Percentiles rank a stretch among this genome's conserved stretches.
Conservation (phyloP, 208 protist genomes). For the Trypanosoma platydactyli region DNA sequence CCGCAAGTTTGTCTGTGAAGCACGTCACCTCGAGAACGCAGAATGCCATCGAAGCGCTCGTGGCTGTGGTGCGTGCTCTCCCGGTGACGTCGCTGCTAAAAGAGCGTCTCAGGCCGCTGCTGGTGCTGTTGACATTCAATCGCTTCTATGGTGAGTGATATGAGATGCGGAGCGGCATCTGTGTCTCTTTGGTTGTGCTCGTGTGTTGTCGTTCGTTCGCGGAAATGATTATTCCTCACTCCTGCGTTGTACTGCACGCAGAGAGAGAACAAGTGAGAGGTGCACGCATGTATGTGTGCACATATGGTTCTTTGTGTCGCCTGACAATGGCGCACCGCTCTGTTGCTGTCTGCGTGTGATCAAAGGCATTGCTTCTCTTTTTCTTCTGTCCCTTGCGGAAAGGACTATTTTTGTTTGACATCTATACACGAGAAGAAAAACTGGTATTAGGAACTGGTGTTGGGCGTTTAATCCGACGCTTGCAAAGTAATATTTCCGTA, state of each 20-base stretch:
- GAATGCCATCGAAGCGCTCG: slow-evolving; percentile 69
- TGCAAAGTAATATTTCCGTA: too few species aligned
- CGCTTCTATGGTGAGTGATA: slow-evolving; percentile 65
- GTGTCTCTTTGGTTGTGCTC: background rate
- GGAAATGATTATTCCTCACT: too few species aligned
- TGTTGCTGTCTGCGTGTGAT: too few species aligned
- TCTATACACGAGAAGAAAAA: too few species aligned
- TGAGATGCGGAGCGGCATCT: background rate
- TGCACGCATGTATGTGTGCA: too few species aligned
- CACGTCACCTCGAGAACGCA: slow-evolving; percentile 51
- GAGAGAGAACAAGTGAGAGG: background rate
- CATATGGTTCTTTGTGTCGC: too few species aligned
- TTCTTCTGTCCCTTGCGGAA: too few species aligned
- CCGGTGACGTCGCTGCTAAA: slow-evolving; percentile 41
- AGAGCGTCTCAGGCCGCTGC: slow-evolving; percentile 56
- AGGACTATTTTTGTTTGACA: too few species aligned
- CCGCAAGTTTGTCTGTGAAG: slow-evolving; percentile 47
- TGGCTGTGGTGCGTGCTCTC: slow-evolving; percentile 45
- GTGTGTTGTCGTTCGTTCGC: background rate
- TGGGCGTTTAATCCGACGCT: too few species aligned
- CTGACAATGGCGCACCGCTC: too few species aligned
- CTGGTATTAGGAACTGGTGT: too few species aligned
- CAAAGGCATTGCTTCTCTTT: too few species aligned
- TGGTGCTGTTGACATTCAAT: slow-evolving; percentile 81
- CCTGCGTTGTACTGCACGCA: background rate